Conservation (phyloP, 805 yeast species). For the Hanseniaspora thailandica region DNA sequence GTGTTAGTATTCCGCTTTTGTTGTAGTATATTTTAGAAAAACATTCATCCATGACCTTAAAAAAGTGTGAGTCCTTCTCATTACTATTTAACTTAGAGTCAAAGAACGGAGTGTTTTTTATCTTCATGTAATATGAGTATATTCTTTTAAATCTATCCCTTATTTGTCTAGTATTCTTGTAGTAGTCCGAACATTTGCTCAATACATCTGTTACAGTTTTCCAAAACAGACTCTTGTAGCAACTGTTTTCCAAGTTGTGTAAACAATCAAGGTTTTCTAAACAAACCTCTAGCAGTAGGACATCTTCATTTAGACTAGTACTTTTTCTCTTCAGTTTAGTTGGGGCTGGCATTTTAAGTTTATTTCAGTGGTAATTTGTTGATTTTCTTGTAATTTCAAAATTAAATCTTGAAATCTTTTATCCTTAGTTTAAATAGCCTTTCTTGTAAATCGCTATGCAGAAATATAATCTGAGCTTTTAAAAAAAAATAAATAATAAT, state of each 20-base stretch:
- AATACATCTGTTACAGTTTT: not conserved
- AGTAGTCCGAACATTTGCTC: not conserved
- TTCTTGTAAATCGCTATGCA: no score
- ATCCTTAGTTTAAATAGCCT: no score
- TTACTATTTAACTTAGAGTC: not conserved
- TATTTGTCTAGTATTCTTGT: not conserved
- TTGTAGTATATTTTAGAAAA: not conserved
- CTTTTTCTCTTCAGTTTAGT: not conserved
- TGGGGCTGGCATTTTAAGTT: not conserved
- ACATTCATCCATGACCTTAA: not conserved
- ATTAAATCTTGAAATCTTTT: no score
- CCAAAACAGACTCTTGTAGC: not conserved
- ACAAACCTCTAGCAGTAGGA: not conserved
- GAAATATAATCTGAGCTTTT: no score
- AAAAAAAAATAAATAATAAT: no score
- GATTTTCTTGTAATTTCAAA: no score
- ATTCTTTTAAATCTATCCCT: not conserved
- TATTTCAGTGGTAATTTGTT: no score
- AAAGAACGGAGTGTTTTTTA: not conserved
- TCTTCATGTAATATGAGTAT: not conserved
- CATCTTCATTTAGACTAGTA: not conserved
- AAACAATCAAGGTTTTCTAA: not conserved
- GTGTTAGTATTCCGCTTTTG: not conserved
- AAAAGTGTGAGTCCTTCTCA: not conserved
- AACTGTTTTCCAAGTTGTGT: not conserved